Evolutionary conservation across 176 grass and related monocot species (phyloP).

Genomic region (Hsuehochloa calcarea): DNA sequence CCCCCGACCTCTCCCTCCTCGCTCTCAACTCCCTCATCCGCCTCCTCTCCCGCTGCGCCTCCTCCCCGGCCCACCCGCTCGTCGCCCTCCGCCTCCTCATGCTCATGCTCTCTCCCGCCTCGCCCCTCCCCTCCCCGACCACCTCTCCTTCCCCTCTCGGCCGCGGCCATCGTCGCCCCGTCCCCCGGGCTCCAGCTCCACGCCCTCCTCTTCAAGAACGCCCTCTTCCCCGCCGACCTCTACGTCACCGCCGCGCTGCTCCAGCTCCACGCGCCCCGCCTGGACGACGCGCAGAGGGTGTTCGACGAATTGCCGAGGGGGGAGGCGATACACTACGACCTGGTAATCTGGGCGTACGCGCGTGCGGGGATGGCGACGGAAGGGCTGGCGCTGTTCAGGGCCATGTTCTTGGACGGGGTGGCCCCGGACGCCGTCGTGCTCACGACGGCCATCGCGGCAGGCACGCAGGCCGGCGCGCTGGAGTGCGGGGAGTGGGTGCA

Average conservation of each 20-base stretch:
- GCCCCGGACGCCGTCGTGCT: conserved; percentile 65
- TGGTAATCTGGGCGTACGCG: conserved; percentile 59
- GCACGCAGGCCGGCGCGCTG: conserved; percentile 64
- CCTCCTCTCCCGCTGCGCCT: conserved; percentile 35
- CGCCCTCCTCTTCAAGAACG: conserved; percentile 54
- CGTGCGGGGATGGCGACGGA: conserved; percentile 42
- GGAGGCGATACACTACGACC: conserved; percentile 81
- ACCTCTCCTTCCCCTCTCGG: conserved; percentile 87
- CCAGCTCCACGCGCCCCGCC: conserved; percentile 42
- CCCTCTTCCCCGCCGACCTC: conserved; percentile 62
- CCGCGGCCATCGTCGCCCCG: conserved; percentile 29
- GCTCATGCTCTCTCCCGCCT: conserved; percentile 53
- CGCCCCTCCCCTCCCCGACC: conserved; percentile 56
- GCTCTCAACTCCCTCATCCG: conserved; percentile 57
- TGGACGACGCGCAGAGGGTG: conserved; percentile 34
- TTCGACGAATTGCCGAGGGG: conserved; percentile 60
- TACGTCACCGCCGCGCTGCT: conserved; percentile 78
- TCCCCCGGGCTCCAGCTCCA: conserved; percentile 55
- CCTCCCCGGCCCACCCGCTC: conserved; percentile 44
- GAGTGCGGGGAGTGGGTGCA: conserved; percentile 66
- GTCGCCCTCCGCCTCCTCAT: conserved; percentile 54
- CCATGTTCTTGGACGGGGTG: conserved; percentile 47
- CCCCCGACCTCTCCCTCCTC: conserved; percentile 53
- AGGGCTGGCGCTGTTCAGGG: conserved; percentile 51
- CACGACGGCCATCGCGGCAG: conserved; percentile 58